A percentile compares a stretch with the other conserved stretches of the same genome.
Evolutionary conservation across 2,329 filamentous ascomycete genomes (phyloP).

Genomic region (Neonectria hederae): DNA sequence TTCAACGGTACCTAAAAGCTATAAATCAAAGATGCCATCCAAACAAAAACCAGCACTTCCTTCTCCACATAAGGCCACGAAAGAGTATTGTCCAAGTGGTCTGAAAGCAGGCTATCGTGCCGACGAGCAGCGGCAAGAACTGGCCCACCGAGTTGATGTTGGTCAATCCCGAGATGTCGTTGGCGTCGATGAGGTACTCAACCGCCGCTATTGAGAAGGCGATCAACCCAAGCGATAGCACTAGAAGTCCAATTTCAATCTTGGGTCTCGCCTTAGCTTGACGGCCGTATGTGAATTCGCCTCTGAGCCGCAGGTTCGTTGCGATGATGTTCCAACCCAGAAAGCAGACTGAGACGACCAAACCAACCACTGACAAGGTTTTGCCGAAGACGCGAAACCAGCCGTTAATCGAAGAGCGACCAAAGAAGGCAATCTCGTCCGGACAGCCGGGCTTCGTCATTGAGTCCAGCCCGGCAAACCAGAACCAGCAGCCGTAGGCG

Average conservation of each 20-base stretch:
- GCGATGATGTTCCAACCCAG: background rate
- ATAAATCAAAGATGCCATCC: background rate
- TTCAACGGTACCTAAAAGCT: background rate
- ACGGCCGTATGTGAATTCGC: background rate
- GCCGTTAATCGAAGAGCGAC: background rate
- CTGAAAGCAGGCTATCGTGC: background rate
- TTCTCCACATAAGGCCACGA: background rate
- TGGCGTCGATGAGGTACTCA: background rate
- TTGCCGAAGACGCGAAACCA: background rate
- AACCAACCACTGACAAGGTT: background rate
- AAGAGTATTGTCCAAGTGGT: background rate
- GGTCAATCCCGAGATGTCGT: background rate
- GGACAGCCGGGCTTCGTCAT: background rate
- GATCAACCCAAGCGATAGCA: background rate
- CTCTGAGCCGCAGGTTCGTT: background rate
- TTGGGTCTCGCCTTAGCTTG: background rate
- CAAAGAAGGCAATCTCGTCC: background rate
- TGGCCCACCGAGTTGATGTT: background rate
- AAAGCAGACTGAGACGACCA: background rate
- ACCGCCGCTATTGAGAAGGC: background rate
- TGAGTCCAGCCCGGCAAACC: background rate
- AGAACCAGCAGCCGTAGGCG: conserved; percentile 1
- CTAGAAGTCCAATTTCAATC: background rate
- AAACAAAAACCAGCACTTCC: background rate
- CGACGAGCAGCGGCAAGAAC: background rate